These are phyloP conservation scores for Candida tunisiensis DNA, from an alignment of 1,139 yeast genomes.

Conservation along the genomic window DNA sequence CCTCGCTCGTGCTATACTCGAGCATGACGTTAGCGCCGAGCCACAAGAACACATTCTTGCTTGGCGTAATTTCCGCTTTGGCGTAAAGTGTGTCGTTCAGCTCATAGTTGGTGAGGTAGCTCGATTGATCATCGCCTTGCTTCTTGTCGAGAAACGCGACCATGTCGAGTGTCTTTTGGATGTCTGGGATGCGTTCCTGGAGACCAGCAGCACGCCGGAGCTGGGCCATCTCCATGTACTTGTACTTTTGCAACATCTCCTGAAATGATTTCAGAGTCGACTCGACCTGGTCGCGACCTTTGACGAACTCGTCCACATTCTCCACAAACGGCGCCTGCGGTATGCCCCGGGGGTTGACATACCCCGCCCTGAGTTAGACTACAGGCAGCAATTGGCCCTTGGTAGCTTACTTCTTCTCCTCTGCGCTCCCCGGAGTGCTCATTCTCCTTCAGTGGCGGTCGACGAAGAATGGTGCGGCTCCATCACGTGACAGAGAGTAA, in stretches of 20 bases:
- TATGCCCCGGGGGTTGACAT: constrained; percentile 75
- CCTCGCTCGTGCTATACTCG: constrained; percentile 85
- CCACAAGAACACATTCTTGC: constrained; percentile 69
- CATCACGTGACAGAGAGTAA: too few relatives aligned
- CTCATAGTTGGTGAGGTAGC: constrained; percentile 68
- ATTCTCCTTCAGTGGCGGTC: too few relatives aligned
- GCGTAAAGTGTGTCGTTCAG: constrained; percentile 85
- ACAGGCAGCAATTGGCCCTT: too few relatives aligned
- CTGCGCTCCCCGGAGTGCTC: too few relatives aligned
- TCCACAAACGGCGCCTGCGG: constrained; percentile 95
- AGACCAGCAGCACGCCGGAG: constrained; percentile 50
- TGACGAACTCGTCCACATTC: constrained; percentile 58
- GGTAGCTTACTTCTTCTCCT: too few relatives aligned
- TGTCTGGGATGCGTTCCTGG: constrained; percentile 72
- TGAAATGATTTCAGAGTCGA: constrained; percentile 52
- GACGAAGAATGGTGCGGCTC: too few relatives aligned
- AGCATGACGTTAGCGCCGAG: constrained; percentile 96
- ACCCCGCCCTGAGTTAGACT: constrained; percentile 12
- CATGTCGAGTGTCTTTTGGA: constrained; percentile 64
- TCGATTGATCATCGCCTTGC: constrained; percentile 25
- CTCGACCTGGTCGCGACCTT: constrained; percentile 56
- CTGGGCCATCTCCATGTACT: constrained; percentile 45
- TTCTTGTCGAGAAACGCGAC: constrained; percentile 41
- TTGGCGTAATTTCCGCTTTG: constrained; percentile 50
- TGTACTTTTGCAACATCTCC: constrained; percentile 65